Percentiles rank a stretch among this genome's conserved stretches.
phyloP scores from a whole-genome alignment of 345 rosid genomes.

The Trapa bicornis region DNA sequence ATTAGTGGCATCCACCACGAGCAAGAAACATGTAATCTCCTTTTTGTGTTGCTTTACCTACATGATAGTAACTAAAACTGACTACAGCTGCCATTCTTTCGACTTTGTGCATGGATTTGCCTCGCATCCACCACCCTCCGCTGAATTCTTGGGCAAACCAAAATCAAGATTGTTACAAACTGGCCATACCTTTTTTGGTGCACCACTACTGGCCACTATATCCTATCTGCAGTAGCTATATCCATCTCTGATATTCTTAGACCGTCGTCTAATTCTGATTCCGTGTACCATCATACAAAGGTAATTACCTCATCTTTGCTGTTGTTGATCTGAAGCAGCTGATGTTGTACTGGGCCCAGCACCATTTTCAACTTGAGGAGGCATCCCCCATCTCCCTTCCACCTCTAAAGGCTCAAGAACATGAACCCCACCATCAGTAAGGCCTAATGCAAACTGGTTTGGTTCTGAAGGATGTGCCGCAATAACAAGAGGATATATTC shows the following conservation, averaged over 20 bases:
- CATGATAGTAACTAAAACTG: not conserved
- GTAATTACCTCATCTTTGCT: constrained; percentile 31
- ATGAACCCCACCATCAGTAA: constrained; percentile 58
- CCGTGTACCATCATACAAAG: too few species aligned
- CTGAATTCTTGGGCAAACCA: not conserved
- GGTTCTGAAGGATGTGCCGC: constrained; percentile 69
- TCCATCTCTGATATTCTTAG: too few species aligned
- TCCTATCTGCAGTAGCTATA: not conserved
- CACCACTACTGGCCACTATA: not conserved
- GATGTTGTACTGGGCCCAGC: constrained; percentile 44
- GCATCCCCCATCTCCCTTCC: constrained; percentile 75
- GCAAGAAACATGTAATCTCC: too few species aligned
- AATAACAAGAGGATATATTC: constrained; percentile 66
- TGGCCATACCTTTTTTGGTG: not conserved
- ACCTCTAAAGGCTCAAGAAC: constrained; percentile 66
- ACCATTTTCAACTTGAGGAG: constrained; percentile 66
- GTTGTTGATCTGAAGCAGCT: constrained; percentile 45
- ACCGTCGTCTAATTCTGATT: too few species aligned
- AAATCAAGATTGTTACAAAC: not conserved
- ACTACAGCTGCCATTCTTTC: not conserved
- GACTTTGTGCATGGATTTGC: not conserved
- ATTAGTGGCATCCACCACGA: too few species aligned
- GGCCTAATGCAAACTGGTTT: constrained; percentile 70
- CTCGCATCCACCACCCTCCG: not conserved
- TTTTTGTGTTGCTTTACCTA: too few species aligned